Evolutionary conservation across 306 rosid species (phyloP), one percentile per base, ranked within the genome.

Genomic region (Vigna mungo): DNA sequence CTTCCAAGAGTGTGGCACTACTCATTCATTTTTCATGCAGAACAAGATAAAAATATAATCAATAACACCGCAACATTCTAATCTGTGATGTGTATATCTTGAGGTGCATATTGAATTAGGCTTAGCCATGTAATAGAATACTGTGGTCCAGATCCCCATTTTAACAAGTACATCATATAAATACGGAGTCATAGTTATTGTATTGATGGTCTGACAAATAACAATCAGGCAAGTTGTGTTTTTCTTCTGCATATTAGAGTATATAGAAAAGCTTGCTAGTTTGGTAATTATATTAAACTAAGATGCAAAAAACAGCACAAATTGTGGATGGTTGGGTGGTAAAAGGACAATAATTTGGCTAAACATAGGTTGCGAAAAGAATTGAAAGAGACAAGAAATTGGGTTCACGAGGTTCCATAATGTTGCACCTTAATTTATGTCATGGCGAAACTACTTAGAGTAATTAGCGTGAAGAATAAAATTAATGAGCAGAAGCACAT

Each of bases 401-500:
- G 25, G 58, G 15, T 71, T 47, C 14, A 14, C 27, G 54, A 47
- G 10, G 8, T 65, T 56, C 49, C n/a, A 13, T 15, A 18, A 67
- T 34, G 27, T 34, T 34, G 18, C 0, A 30, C 5, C 34, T 30
- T 81, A 82, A 81, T 80, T 83, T 83, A 77, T 82, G 81, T 85
- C 88, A 77, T 82, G 92, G 20, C 79, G 83, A 71, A 92, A 78
- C 91, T 82, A 78, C 51, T 70, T n/a, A 53, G 62, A 47, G 54
- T 3, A 41, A 53, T 30, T 30, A 30, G 34, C 5, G 36, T 58
- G 3, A 43, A 68, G 39, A 70, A 18, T 32, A 32, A 83, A 79
- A 73, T 79, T 86, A 90, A 9, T 9, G 46, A 41, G 88, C 12
- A 84, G 86, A 64, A 90, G 79, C 54, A 90, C 97, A 18, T 88